Evolutionary conservation across 2,329 filamentous ascomycete species (phyloP), one percentile per base, ranked within the genome.

Genomic region (Cryphonectria japonica): DNA sequence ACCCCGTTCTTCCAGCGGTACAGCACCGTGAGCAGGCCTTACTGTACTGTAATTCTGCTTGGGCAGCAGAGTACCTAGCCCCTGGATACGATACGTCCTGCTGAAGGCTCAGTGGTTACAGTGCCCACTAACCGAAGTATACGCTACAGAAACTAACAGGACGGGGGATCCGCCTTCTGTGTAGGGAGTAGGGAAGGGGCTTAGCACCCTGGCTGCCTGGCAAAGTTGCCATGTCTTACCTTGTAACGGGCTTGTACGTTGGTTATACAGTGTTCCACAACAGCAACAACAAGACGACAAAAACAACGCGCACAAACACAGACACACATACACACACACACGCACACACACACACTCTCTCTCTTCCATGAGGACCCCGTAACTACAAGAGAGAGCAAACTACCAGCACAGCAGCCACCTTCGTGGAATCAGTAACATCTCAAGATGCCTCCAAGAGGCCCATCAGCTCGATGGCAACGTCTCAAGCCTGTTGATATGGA

Each of bases 401-500:
- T 8, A 9, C 46, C 39, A 26, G 26, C 61, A 41, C 61, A 39
- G 37, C 4, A 8, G 11, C 11, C 37, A 26, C 6, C n/a, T 43
- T n/a, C 26, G 26, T 32, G n/a, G n/a, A 13, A 46, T 8, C 32
- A 14, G 14, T 19, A 19, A 19, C 22, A 39, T 43, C 61, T 43
- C 69, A 65, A 46, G 19, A 73, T 73, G 72, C 70, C 72, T 59
- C 59, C 67, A 34, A 72, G 78, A 75, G 80, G 83, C 72, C 77
- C 80, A 54, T 57, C 67, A 13, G 86, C 86, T 66, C 85, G 88
- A 75, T 93, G 91, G 89, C 88, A 87, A 72, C 86, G 92, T 74
- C 83, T 97, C 74, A 94, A 92, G 79, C 91, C 93, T 16, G 87
- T 91, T 72, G 88, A 91, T 61, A 83, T 89, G 70, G 94, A 98